phyloP scores from a whole-genome alignment of 768 basidiomycete genomes.

The Pluteus cervinus region DNA sequence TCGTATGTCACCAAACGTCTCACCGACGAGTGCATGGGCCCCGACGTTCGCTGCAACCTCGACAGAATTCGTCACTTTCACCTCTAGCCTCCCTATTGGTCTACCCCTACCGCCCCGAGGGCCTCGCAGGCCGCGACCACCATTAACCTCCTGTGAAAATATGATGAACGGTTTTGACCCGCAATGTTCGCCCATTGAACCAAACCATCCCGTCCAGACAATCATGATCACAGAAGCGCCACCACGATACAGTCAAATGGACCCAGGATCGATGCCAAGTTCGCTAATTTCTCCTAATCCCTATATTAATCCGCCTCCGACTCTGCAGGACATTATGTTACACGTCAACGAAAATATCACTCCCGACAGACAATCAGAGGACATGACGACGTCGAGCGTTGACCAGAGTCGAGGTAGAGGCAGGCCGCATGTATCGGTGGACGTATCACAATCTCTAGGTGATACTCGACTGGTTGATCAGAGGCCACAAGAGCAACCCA shows the following conservation, averaged over 20 bases:
- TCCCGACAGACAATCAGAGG: too few species aligned
- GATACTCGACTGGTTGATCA: constrained; percentile 6
- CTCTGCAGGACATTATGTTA: constrained; percentile 20
- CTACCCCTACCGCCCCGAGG: constrained; percentile 47
- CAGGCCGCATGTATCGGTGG: constrained; percentile 2
- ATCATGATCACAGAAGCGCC: too few species aligned
- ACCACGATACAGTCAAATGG: constrained; percentile 9
- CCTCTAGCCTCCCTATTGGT: constrained; percentile 32
- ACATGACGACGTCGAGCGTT: constrained; percentile 6
- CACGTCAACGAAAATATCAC: too few species aligned
- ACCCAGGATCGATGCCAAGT: too few species aligned
- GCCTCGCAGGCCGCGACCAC: constrained; percentile 14
- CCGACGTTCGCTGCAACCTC: not conserved
- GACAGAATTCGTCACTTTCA: constrained; percentile 5
- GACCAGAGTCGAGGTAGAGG: constrained; percentile 2
- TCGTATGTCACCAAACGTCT: constrained; percentile 18
- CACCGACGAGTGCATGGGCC: constrained; percentile 2
- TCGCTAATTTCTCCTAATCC: constrained; percentile 25
- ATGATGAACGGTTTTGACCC: too few species aligned
- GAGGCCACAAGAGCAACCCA: not conserved
- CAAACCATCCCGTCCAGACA: too few species aligned
- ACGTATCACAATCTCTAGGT: constrained; percentile 5
- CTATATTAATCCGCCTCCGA: constrained; percentile 41
- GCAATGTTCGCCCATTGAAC: too few species aligned
- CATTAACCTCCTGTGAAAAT: constrained; percentile 5